Base-by-base conservation (phyloP, 2,329 filamentous ascomycete genomes). In the Trichoderma brevicompactum region DNA sequence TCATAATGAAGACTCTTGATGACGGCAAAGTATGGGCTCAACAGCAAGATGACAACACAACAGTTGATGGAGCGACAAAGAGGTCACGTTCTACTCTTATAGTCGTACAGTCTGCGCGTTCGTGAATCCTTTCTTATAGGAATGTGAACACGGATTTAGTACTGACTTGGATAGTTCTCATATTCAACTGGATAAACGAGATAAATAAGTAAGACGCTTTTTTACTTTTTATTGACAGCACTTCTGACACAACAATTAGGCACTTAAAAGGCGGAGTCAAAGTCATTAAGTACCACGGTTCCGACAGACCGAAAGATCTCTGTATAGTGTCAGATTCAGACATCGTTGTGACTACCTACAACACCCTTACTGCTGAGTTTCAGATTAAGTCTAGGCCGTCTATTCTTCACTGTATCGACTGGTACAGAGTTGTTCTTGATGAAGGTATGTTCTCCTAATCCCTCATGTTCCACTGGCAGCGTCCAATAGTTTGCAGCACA, bases 271-370 rank as follows among this genome's bases (percentile, higher is more conserved):
- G 62, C 1, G 69, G 48, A 5, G 62, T 81, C 5, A 76, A 69
- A 6, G 65, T 71, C 0, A 66, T 75, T 49, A 74, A 73, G 40
- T 80, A 81, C 59, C 78, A 82, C 48, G 79, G 80, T 0, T 69
- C 68, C 7, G 62, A 68, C 10, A 70, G 76, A 15, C 61, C 71
- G 28, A 68, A 67, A 23, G 68, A 76, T 2, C 64, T 71, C 8
- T 64, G 70, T 5, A 49, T 59, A 1, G 67, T 82, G 17, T 68
- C 70, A 8, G 59, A 77, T 23, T 72, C 72, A 1, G 79, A 82
- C 63, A 73, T 83, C 7, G 77, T 83, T 28, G 67, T 83, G 2
- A 82, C 82, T 2, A 84, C 81, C 0, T 84, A 83, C 66, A 77
- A 79, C 40, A 84, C 81, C 0, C 70, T 83, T 0, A 71, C 77